Conservation (phyloP, 2,329 filamentous ascomycete genomes). For the Passalora sequoiae region DNA sequence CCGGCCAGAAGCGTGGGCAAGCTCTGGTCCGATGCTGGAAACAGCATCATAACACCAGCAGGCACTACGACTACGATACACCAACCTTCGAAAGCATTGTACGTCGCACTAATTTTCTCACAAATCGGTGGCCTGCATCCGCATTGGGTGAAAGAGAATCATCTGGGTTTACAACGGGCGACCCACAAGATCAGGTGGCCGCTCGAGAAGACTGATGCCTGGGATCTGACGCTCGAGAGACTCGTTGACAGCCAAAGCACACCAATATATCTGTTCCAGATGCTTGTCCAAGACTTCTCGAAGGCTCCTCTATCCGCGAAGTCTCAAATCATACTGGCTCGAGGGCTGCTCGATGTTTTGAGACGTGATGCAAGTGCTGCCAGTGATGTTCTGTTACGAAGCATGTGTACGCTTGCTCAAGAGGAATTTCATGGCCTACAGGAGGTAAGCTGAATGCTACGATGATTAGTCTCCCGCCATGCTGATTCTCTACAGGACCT, state of each 20-base stretch:
- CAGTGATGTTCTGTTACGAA: constrained; percentile 19
- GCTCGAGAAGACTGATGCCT: constrained; percentile 20
- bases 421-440: constrained; percentile 20
- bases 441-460: too few relatives aligned
- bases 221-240: constrained; percentile 17
- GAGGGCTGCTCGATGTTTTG: constrained; percentile 15
- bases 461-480: too few relatives aligned
- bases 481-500: too few relatives aligned
- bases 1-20: constrained; percentile 36
- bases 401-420: constrained; percentile 10
- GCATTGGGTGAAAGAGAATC: constrained; percentile 23
- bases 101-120: constrained; percentile 26
- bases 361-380: neutral
- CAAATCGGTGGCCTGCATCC: constrained; percentile 15
- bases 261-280: too few relatives aligned
- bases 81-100: constrained; percentile 19
- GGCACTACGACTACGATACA: constrained; percentile 33
- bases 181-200: constrained; percentile 5
- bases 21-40: constrained; percentile 37
- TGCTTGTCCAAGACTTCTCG: neutral
- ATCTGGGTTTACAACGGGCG: constrained; percentile 19
- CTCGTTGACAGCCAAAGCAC: constrained; percentile 4
- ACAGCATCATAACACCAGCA: constrained; percentile 39
- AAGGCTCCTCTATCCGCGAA: constrained; percentile 5
- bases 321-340: constrained; percentile 18